Base-by-base conservation (phyloP, 2,329 filamentous ascomycete species). In the Fusarium mangiferae region DNA sequence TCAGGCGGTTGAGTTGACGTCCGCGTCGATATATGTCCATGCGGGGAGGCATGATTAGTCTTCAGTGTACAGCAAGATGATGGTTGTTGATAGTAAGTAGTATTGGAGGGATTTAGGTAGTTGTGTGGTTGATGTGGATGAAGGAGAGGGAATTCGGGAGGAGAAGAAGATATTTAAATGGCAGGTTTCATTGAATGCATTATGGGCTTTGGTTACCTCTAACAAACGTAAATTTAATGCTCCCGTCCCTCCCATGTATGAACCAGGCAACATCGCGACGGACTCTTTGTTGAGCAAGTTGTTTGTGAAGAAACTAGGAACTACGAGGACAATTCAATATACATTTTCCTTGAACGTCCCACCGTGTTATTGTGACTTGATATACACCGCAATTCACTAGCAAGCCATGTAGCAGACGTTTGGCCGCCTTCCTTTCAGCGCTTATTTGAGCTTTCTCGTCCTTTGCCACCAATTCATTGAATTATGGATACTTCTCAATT, bases 361-460 rank as follows among this genome's bases (percentile, higher is more conserved):
- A 15, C 17, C 10, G 10, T 22, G 41, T 24, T 9, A 44, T 24
- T 1, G 2, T 1, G 10, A 24, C 1, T 44, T 1, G 10, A 12
- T 5, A 44, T 18, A 10, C 11, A 17, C n/a, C 6, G 11, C n/a
- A 0, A 1, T 17, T n/a, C 15, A 44, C n/a, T 24, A 24, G n/a
- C 4, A 24, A 12, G n/a, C 6, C 14, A 11, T 15, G 1, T n/a
- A 5, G 22, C 13, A 6, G 6, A 10, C 14, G 0, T 2, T 7
- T 11, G 9, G 22, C 22, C 9, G 5, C 22, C 22, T 42, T 6
- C 15, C 14, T n/a, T 42, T n/a, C 41, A 42, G 15, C 14, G 9
- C 15, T n/a, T 10, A 15, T n/a, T 42, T 42, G 9, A 17, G 14
- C 9, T n/a, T n/a, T 42, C 41, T 12, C 38, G 20, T 39, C 20